A percentile compares a stretch with the other conserved stretches of the same genome.
Conservation (phyloP, 2,329 filamentous ascomycete species). For the Tolypocladium album region DNA sequence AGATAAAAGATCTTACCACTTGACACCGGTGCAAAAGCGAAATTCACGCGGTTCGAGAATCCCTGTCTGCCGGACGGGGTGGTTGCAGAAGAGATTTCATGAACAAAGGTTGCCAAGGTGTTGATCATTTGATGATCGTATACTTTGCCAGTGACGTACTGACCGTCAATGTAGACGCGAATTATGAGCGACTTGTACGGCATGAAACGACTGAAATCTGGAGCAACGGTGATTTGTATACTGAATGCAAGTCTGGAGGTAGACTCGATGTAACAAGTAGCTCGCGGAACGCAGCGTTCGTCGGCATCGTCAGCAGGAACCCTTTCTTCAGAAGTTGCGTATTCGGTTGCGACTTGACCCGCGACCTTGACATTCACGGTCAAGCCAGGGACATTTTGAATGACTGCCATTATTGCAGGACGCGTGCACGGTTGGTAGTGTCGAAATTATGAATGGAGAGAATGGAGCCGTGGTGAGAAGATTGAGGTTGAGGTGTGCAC, state of each 20-base stretch:
- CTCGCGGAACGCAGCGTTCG: background rate
- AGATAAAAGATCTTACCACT: conserved; percentile 3
- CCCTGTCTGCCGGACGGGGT: background rate
- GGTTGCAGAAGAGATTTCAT: background rate
- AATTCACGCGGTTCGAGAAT: background rate
- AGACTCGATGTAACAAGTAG: conserved; percentile 13
- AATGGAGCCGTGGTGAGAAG: background rate
- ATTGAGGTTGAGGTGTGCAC: background rate
- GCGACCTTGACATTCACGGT: conserved; percentile 8
- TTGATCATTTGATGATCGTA: too few species aligned
- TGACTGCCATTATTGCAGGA: conserved; percentile 10
- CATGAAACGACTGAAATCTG: background rate
- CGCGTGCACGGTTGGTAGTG: too few species aligned
- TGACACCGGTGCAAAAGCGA: conserved; percentile 8
- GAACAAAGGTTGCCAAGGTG: background rate
- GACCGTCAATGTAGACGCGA: conserved; percentile 7
- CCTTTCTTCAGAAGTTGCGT: conserved; percentile 3
- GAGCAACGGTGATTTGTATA: conserved; percentile 2
- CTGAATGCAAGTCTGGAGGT: conserved; percentile 7
- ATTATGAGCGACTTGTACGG: fast-evolving
- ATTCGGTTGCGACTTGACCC: conserved; percentile 10
- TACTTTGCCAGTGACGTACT: fast-evolving
- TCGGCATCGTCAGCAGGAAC: fast-evolving
- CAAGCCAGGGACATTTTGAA: conserved; percentile 7
- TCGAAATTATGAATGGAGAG: background rate